Evolutionary conservation across 129 eudicot species (phyloP).

Genomic region (Flaveria bidentis): DNA sequence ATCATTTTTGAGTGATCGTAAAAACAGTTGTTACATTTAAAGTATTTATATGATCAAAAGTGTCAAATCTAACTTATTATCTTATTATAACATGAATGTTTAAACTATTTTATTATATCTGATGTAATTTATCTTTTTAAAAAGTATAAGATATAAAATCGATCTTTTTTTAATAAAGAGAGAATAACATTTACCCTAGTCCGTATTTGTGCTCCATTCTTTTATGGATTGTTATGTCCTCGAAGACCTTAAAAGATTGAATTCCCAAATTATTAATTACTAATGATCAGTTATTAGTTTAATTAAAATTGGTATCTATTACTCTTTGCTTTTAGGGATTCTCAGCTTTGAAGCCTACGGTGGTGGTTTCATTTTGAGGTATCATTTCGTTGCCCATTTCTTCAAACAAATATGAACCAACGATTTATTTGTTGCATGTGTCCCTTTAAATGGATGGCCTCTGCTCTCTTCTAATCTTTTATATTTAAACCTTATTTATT

Average conservation of each 20-base stretch:
- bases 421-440: not conserved
- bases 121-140: not conserved
- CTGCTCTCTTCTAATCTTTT: no score
- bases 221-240: slow-evolving; percentile 10
- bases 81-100: no score
- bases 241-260: not conserved
- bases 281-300: no score
- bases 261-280: slow-evolving; percentile 12
- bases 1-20: no score
- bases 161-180: not conserved
- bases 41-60: no score
- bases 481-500: no score
- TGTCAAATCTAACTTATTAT: no score
- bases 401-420: not conserved
- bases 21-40: no score
- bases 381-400: not conserved
- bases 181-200: slow-evolving; percentile 22
- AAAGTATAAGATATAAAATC: not conserved
- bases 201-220: slow-evolving; percentile 8
- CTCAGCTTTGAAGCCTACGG: slow-evolving; percentile 24
- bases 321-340: slow-evolving; percentile 27
- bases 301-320: not conserved
- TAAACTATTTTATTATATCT: not conserved
- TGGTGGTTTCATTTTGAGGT: slow-evolving; percentile 21
- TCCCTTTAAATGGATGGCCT: no score